phyloP scores from a whole-genome alignment of 306 rosid genomes.

The Fragaria iinumae region DNA sequence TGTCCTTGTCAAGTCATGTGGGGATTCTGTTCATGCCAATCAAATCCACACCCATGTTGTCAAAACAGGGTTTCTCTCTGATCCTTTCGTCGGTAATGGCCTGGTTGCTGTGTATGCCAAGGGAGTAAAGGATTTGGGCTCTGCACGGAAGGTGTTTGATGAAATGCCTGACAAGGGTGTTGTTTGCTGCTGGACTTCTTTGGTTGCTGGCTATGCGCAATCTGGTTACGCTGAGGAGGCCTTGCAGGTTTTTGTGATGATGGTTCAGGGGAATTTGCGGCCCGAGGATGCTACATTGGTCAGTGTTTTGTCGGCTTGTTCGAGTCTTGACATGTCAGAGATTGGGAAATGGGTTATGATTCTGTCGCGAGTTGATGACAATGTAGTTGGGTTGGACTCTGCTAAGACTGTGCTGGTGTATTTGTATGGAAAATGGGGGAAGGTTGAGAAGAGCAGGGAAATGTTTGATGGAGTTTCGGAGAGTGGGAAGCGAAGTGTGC shows the following conservation, averaged over 20 bases:
- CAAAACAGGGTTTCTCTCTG: conserved; percentile 37
- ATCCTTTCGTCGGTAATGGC: conserved; percentile 41
- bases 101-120: conserved; percentile 43
- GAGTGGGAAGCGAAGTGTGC: conserved; percentile 36
- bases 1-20: conserved; percentile 51
- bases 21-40: conserved; percentile 27
- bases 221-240: conserved; percentile 41
- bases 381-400: conserved; percentile 24
- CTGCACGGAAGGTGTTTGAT: conserved; percentile 53
- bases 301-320: conserved; percentile 58
- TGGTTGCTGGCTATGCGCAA: conserved; percentile 49
- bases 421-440: conserved; percentile 55
- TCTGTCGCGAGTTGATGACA: conserved; percentile 20
- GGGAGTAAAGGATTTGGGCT: conserved; percentile 33
- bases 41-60: conserved; percentile 49
- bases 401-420: conserved; percentile 41
- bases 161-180: conserved; percentile 46
- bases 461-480: conserved; percentile 39
- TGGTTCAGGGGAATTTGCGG: conserved; percentile 41
- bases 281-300: conserved; percentile 53
- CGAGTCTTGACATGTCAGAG: conserved; percentile 40
- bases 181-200: conserved; percentile 48
- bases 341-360: conserved; percentile 48
- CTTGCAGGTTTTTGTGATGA: conserved; percentile 37
- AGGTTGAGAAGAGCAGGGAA: conserved; percentile 43